Base-by-base conservation (phyloP, 2,329 filamentous ascomycete species). In the Arthrobotrys sinensis region DNA sequence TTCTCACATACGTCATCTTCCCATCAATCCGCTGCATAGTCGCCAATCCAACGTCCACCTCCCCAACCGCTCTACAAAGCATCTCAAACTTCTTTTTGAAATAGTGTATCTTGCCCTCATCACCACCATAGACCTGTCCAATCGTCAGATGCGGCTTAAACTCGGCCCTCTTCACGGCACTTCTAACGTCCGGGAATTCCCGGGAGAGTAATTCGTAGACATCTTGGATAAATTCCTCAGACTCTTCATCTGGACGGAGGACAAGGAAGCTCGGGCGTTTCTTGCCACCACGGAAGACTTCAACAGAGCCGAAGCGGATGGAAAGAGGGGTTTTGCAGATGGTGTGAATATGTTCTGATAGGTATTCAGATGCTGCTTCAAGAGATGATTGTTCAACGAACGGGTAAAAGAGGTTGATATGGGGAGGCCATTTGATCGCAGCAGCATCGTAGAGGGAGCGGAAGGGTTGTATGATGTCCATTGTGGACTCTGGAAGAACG, bases 381-480 rank as follows among this genome's bases (percentile, higher is more conserved):
- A 92, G 84, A 7, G 80, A 80, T 1, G 88, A 86, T 0, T 85
- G 83, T 1, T 83, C 82, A 5, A 91, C 88, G 82, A 91, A 92
- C 0, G 90, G 91, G 81, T 92, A 92, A 21, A 91, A 81, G 28
- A 92, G 83, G 80, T 91, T 92, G 81, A 92, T 82, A 80, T 92
- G 90, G 11, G 90, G 88, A 2, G 90, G 90, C 90, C 91, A 92
- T 83, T 86, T 88, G 28, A 85, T 85, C 80, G 87, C 88, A 0
- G 87, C 86, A 77, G 89, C 89, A 83, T 92, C 90, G 83, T 92
- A 90, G 11, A 90, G 84, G n/a, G 85, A 86, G 52, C 90, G 87
- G 2, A 92, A 53, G 12, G 67, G 76, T 34, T 79, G 76, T 38
- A 79, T 53, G 21, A 69, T 50, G 16, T 67, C 50, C 83, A 12